Conservation (phyloP, 2,329 filamentous ascomycete genomes). For the Aspergillus texensis region DNA sequence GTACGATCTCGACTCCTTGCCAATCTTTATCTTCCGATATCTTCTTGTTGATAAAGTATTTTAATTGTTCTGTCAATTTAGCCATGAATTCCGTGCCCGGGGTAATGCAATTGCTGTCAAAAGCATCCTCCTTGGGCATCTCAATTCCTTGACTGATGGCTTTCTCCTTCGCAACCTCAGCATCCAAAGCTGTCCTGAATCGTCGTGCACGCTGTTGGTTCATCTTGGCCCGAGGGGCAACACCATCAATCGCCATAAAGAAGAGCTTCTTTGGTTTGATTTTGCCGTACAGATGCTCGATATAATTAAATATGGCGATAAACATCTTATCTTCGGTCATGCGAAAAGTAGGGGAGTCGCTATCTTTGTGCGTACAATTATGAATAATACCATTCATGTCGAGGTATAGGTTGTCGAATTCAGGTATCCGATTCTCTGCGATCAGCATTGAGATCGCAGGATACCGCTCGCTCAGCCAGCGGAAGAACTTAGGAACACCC, state of each 20-base stretch:
- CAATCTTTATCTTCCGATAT: slow-evolving; percentile 95
- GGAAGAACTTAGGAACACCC: slow-evolving; percentile 87
- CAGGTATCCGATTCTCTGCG: slow-evolving; percentile 96
- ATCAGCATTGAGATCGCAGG: slow-evolving; percentile 98
- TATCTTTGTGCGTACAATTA: slow-evolving; percentile 98
- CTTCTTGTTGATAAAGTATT: slow-evolving; percentile 99
- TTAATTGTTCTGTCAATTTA: slow-evolving; percentile 87
- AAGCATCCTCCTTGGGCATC: slow-evolving; percentile 91
- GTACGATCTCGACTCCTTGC: slow-evolving; percentile 93
- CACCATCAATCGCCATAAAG: slow-evolving; percentile 99
- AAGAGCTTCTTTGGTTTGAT: slow-evolving; percentile 98
- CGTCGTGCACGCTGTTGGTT: slow-evolving; percentile 96
- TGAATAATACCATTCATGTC: slow-evolving; percentile 99
- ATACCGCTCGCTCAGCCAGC: slow-evolving; percentile 99
- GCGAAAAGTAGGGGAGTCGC: slow-evolving; percentile 86
- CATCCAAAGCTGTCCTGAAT: slow-evolving; percentile 91
- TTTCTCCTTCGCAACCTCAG: slow-evolving; percentile 86
- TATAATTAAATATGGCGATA: slow-evolving; percentile 99
- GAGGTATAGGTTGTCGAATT: slow-evolving; percentile 92
- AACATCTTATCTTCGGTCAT: slow-evolving; percentile 99
- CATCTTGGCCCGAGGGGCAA: slow-evolving; percentile 98
- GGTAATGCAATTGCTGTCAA: slow-evolving; percentile 99
- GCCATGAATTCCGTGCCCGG: slow-evolving; percentile 98
- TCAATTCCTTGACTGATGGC: slow-evolving; percentile 86
- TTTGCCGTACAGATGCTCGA: slow-evolving; percentile 96